These are phyloP conservation scores for Kazachstania bromeliacearum DNA, from an alignment of 805 yeast species.

Conservation along the genomic window DNA sequence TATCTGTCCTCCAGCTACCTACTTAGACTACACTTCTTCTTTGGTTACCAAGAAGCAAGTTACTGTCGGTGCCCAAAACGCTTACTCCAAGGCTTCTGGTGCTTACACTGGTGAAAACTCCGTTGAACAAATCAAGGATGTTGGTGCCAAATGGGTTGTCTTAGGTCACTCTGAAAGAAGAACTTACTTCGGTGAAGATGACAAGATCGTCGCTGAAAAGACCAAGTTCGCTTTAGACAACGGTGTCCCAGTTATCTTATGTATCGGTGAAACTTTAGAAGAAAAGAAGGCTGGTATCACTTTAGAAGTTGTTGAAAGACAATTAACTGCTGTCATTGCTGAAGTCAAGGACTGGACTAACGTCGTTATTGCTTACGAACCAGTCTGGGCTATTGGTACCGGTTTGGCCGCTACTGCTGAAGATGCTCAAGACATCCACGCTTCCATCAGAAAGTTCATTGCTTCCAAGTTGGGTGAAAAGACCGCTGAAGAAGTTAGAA, in stretches of 20 bases:
- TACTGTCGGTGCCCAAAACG: conserved; percentile 83
- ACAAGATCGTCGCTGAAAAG: conserved; percentile 87
- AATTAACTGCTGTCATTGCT: conserved; percentile 79
- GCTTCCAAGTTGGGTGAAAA: conserved; percentile 64
- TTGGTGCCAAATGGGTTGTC: conserved; percentile 89
- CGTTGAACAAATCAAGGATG: conserved; percentile 78
- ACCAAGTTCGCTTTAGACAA: conserved; percentile 85
- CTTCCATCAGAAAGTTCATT: conserved; percentile 76
- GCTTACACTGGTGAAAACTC: conserved; percentile 98
- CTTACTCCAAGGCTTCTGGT: conserved; percentile 80
- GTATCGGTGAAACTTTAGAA: conserved; percentile 96
- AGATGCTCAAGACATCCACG: conserved; percentile 95
- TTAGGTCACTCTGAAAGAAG: conserved; percentile 99
- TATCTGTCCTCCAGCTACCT: conserved; percentile 92
- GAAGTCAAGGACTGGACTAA: conserved; percentile 80
- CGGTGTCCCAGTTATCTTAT: conserved; percentile 85
- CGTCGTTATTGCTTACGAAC: conserved; percentile 95
- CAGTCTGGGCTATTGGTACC: conserved; percentile 99
- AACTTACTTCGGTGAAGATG: conserved; percentile 81
- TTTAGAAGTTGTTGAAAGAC: conserved; percentile 77
- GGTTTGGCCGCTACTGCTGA: conserved; percentile 98
- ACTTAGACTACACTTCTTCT: conserved; percentile 67
- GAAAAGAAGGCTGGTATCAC: conserved; percentile 88
- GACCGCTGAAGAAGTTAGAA: conserved; percentile 72
- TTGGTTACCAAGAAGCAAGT: conserved; percentile 64